Evolutionary conservation across 257 asterid genomes (phyloP), one percentile per base, ranked within the genome.

Genomic region (Salvia hispanica): DNA sequence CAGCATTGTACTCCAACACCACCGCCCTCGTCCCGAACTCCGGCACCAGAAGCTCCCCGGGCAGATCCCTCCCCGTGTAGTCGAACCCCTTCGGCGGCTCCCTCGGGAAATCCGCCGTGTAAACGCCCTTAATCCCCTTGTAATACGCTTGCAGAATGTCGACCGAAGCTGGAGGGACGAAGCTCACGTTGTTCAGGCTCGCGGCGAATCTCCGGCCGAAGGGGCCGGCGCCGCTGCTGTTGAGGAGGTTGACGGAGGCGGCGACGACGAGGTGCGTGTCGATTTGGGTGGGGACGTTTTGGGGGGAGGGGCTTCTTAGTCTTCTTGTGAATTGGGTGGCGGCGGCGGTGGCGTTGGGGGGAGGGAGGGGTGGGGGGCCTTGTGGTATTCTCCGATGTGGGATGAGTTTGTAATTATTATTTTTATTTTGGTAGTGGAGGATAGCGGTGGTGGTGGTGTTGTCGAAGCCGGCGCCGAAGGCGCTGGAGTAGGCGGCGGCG

Each of bases 101-200:
- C 50, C 36, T 15, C 0, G 91, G 91, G 39, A 82, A 85, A 14
- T 85, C 63, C 0, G 43, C 39, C 4, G 59, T 72, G 12, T 69
- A 85, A 4, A 78, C 59, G 15, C 85, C 83, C 10, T 31, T 1
- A 6, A 72, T 42, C 0, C 66, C 16, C 1, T 39, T 4, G 13
- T 78, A 80, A 25, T 82, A 83, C 0, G 88, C 86, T 58, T 47
- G 76, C 0, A 85, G 79, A 18, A 85, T 58, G 37, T 82, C 67
- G 8, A 11, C 31, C 58, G 0, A 40, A 0, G 0, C 31, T 2
- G 88, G 88, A 5, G 34, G 14, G 0, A 78, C 79, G 37, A 82
- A 82, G 40, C 86, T 80, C 1, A 78, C 43, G 62, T 85, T 82
- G 76, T 85, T 85, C 72, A 85, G 6, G 44, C 91, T 82, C n/a